Base-by-base conservation (phyloP, 140 eudicot genomes). In the Ambrosia hybrid region DNA sequence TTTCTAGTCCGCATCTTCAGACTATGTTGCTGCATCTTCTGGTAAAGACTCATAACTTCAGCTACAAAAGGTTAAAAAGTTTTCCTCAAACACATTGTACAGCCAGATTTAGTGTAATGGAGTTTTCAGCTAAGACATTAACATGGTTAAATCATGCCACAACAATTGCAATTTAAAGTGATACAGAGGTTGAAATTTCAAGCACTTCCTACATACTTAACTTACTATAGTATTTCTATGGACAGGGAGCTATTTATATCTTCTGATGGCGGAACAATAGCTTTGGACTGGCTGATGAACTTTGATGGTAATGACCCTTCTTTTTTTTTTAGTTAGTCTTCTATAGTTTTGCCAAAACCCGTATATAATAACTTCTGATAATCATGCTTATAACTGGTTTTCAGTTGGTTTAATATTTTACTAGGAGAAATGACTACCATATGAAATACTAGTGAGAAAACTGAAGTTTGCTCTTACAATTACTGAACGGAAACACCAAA, bases 1-100 rank as follows among this genome's bases (percentile, higher is more conserved):
- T 85, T 56, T 80, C 85, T 62, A 83, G 95, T 78, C 95, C 95
- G 1, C 91, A 88, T 81, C 71, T 88, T 67, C 95, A 85, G 72
- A 88, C 95, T n/a, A 48, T 56, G 5, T 73, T 73, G 62, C 63
- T 73, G 30, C 51, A 62, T 34, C 79, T 88, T 43, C 51, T 88
- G 36, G 89, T 82, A 12, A 68, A 80, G 75, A 62, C 83, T 6
- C 87, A 81, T 39, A 53, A 30, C 38, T 83, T 81, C 56, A 63
- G 26, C 33, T 85, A 88, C 80, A 73, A 70, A 72, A 88, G 95
- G 95, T n/a, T 88, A 65, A 46, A 33, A 48, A 36, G 15, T 61
- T 21, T 2, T 12, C 59, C 76, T 1, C 33, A 72, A 57, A 39
- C 12, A 39, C 41, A 57, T 38, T 38, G 62, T 16, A 57, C 62